Base-by-base conservation (phyloP, 257 asterid genomes). In the Solanum ossicruentum region DNA sequence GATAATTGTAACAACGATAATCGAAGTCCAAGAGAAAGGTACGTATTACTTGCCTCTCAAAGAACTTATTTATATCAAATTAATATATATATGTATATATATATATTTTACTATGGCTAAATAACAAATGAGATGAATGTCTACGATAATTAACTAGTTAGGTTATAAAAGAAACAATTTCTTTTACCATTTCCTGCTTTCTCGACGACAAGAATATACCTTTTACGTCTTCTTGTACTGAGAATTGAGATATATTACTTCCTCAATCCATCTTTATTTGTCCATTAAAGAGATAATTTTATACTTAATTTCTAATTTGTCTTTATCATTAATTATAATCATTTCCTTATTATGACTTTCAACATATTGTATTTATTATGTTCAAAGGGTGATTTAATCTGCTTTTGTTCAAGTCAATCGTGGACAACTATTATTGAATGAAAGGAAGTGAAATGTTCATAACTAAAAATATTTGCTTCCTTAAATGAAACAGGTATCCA, bases 1-100 rank as follows among this genome's bases (percentile, higher is more conserved):
- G 99, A 96, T 84, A 96, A 96, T 41, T 96, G 99, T 85, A 90
- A 91, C 92, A 88, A 90, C 91, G 84, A 92, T 7, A 66, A 86
- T 17, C 78, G 78, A 11, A 69, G 81, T 83, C 82, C 85, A 43
- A 83, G 66, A 51, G 81, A 83, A 69, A 83, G 85, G 85, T 83
- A 69, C 36, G 85, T 69, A 69, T 32, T 4, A 10, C 8, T 41
- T 10, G 55, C 32, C 18, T 10, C 26, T 36, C 15, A 1, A 8
- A 28, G 28, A 66, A 26, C 13, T 13, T 1, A 18, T 70, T 41
- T 18, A 70, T 5, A 10, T 70, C 32, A 70, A 18, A 70, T 70
- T 5, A 41, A 18, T 70, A 18, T 10, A 18, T 70, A 18, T 10
- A 39, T 7, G n/a, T n/a, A n/a, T n/a, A 18, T 70, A 18, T 10